phyloP scores from a whole-genome alignment of 805 yeast species.

The Yarrowia hollandica region DNA sequence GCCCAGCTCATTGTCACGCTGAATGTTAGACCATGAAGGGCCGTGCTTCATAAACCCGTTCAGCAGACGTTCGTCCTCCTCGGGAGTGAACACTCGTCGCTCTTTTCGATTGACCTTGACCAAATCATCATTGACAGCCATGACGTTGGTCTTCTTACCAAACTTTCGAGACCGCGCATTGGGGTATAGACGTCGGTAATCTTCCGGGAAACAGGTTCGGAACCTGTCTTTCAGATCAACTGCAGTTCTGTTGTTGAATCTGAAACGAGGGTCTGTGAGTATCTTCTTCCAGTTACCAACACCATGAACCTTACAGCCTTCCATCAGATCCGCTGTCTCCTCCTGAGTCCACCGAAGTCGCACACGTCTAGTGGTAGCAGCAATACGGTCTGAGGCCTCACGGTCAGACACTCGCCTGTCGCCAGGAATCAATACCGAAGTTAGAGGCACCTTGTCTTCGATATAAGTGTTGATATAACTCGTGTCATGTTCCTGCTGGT shows the following conservation, averaged over 20 bases:
- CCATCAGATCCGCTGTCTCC: slow-evolving; percentile 46
- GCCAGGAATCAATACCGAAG: slow-evolving; percentile 18
- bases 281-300: slow-evolving; percentile 52
- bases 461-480: slow-evolving; percentile 26
- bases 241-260: slow-evolving; percentile 48
- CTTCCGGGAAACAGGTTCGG: slow-evolving; percentile 49
- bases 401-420: slow-evolving; percentile 10
- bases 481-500: slow-evolving; percentile 20
- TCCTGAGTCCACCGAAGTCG: slow-evolving; percentile 47
- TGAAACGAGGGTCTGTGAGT: slow-evolving; percentile 44
- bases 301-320: slow-evolving; percentile 47
- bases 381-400: slow-evolving; percentile 12
- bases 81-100: slow-evolving; percentile 46
- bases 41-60: slow-evolving; percentile 48
- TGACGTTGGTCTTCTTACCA: slow-evolving; percentile 10
- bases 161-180: slow-evolving; percentile 48
- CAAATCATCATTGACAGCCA: slow-evolving; percentile 36
- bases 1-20: slow-evolving; percentile 44
- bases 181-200: slow-evolving; percentile 47
- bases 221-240: slow-evolving; percentile 50
- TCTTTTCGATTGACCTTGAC: slow-evolving; percentile 49
- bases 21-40: slow-evolving; percentile 50
- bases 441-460: slow-evolving; percentile 26
- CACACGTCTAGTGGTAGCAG: slow-evolving; percentile 37
- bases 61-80: slow-evolving; percentile 46